phyloP scores from a whole-genome alignment of 78 protist species.

The Isochrysis galbana region DNA sequence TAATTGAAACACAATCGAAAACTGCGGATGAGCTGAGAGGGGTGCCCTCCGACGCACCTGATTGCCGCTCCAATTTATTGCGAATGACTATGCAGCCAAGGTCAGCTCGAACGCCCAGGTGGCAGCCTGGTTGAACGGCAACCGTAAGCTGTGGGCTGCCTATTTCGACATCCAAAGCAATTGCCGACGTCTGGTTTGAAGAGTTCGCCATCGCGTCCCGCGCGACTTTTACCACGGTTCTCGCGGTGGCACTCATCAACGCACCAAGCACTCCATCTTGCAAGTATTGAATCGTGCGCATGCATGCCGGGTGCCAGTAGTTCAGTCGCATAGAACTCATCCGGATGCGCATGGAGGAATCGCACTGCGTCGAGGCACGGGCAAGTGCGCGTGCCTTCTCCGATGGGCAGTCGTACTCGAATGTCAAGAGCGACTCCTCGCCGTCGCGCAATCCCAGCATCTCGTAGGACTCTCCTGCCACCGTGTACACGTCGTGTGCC shows the following conservation, averaged over 20 bases:
- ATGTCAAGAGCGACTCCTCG: not conserved
- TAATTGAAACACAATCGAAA: too few species aligned
- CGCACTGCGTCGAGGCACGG: not conserved
- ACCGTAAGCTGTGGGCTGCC: not conserved
- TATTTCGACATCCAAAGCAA: not conserved
- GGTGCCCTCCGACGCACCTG: too few species aligned
- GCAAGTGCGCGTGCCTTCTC: not conserved
- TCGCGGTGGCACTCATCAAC: slow-evolving; percentile 25
- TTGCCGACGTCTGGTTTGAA: not conserved
- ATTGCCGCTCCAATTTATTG: not conserved
- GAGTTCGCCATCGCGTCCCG: not conserved
- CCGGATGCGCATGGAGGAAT: not conserved
- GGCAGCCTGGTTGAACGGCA: not conserved
- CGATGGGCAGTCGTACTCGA: not conserved
- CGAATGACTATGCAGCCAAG: not conserved
- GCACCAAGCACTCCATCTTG: slow-evolving; percentile 8
- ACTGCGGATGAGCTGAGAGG: too few species aligned
- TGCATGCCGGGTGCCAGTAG: slow-evolving; percentile 15
- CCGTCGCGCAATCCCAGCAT: not conserved
- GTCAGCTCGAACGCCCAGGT: not conserved
- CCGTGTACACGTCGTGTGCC: not conserved
- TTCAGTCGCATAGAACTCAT: slow-evolving; percentile 11
- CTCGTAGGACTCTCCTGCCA: not conserved
- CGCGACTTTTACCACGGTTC: not conserved
- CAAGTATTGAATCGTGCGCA: not conserved